Evolutionary conservation across 2,329 filamentous ascomycete genomes (phyloP).

Genomic region (Sporothrix pseudoabietina): DNA sequence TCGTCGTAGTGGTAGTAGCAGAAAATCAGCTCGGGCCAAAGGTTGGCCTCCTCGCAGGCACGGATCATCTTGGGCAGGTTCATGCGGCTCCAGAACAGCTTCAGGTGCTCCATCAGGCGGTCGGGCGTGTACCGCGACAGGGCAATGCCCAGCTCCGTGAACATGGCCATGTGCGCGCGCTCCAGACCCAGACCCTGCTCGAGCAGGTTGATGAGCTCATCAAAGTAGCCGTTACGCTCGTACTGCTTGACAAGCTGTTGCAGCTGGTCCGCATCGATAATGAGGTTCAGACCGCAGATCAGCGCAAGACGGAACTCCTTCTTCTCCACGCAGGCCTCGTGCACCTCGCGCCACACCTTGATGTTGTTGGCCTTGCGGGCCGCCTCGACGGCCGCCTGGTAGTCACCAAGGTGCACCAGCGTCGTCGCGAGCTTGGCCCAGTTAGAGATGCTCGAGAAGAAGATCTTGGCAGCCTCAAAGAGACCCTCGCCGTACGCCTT

Average conservation of each 20-base stretch:
- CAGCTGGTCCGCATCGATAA: slow-evolving; percentile 95
- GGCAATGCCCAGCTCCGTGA: slow-evolving; percentile 89
- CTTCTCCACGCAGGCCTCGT: slow-evolving; percentile 92
- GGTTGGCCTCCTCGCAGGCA: slow-evolving; percentile 87
- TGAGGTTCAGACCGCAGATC: slow-evolving; percentile 97
- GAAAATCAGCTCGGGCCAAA: slow-evolving; percentile 98
- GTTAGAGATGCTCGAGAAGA: slow-evolving; percentile 97
- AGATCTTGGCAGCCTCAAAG: slow-evolving; percentile 97
- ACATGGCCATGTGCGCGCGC: slow-evolving; percentile 94
- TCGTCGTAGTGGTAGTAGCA: slow-evolving; percentile 98
- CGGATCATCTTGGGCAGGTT: slow-evolving; percentile 97
- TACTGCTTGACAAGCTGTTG: slow-evolving; percentile 94
- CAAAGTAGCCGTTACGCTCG: slow-evolving; percentile 95
- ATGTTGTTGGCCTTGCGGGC: slow-evolving; percentile 98
- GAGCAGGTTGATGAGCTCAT: slow-evolving; percentile 91
- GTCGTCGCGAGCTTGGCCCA: slow-evolving; percentile 99
- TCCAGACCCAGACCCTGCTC: slow-evolving; percentile 94
- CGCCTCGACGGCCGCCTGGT: slow-evolving; percentile 96
- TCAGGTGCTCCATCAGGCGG: slow-evolving; percentile 96
- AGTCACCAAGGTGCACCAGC: slow-evolving; percentile 93
- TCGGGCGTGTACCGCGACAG: slow-evolving; percentile 94
- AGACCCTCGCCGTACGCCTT: slow-evolving; percentile 95
- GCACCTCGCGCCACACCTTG: slow-evolving; percentile 99
- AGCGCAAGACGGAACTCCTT: slow-evolving; percentile 98
- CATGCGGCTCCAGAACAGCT: slow-evolving; percentile 97